Conservation (phyloP, 2,329 filamentous ascomycete species). For the Madurella fahalii region DNA sequence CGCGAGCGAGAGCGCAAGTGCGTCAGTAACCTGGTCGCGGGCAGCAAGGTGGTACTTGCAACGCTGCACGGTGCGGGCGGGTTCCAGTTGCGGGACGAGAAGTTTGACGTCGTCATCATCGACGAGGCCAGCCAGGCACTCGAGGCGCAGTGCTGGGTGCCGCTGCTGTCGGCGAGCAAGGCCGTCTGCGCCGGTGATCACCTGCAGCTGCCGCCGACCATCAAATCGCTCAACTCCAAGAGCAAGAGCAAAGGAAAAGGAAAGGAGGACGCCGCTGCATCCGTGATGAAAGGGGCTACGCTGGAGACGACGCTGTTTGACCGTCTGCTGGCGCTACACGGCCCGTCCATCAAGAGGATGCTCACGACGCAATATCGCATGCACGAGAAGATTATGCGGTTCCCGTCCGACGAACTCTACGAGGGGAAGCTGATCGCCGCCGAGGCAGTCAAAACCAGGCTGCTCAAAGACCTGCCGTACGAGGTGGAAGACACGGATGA, state of each 20-base stretch:
- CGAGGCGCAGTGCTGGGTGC: slow-evolving; percentile 96
- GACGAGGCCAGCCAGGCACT: slow-evolving; percentile 95
- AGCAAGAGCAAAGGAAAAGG: slow-evolving; percentile 32
- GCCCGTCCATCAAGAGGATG: slow-evolving; percentile 82
- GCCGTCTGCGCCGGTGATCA: slow-evolving; percentile 92
- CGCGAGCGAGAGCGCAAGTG: slow-evolving; percentile 79
- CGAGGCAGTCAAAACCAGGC: slow-evolving; percentile 67
- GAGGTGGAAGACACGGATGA: slow-evolving; percentile 77
- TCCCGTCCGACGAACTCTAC: slow-evolving; percentile 86
- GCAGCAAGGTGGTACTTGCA: slow-evolving; percentile 83
- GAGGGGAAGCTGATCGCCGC: slow-evolving; percentile 76
- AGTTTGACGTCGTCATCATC: slow-evolving; percentile 91
- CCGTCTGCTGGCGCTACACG: slow-evolving; percentile 76
- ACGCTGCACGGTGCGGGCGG: slow-evolving; percentile 91
- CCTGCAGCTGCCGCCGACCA: slow-evolving; percentile 87
- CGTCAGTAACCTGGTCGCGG: slow-evolving; percentile 67
- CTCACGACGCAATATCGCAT: slow-evolving; percentile 97
- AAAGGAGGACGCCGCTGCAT: slow-evolving; percentile 34
- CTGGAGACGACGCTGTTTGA: slow-evolving; percentile 94
- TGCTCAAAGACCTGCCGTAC: slow-evolving; percentile 76
- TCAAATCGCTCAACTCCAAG: slow-evolving; percentile 70
- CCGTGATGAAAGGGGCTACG: slow-evolving; percentile 46
- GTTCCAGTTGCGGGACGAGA: slow-evolving; percentile 70
- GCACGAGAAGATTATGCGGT: slow-evolving; percentile 93
- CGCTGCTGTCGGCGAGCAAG: slow-evolving; percentile 74